Evolutionary conservation across 768 basidiomycete species (phyloP), one percentile per base, ranked within the genome.

Genomic region (Sarcodon aspratus): DNA sequence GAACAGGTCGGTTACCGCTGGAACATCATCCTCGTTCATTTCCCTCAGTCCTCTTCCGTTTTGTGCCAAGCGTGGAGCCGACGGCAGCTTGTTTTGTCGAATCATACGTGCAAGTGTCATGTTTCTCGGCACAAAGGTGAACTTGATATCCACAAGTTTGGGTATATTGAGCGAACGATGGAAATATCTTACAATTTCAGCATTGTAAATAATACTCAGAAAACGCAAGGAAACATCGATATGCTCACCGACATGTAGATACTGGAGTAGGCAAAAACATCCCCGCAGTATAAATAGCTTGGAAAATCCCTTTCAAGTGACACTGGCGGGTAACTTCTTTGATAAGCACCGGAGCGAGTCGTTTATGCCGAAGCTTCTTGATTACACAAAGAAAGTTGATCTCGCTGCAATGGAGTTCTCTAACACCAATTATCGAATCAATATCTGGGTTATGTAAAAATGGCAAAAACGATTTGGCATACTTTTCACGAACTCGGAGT

Each of bases 351-450:
- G 96, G 96, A 0, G 96, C 84, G 18, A 98, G 71, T 36, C 96
- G 85, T 63, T 97, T 97, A 0, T 91, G 88, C 13, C 96, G 85
- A 34, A 98, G 69, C 65, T 96, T 97, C 71, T 99, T 99, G 75
- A 96, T 94, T 1, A 97, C 82, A 58, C 92, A 95, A 45, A 99
- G 83, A 66, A 89, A 98, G 65, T 98, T 99, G 69, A 99, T 94
- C 66, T 98, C 96, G 62, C 82, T 82, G 37, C 81, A 79, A 31
- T 65, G 68, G 59, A 98, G 74, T 6, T 71, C 66, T 43, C 88
- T 93, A 52, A 34, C 50, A 57, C n/a, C 11, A 43, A 15, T 55
- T 43, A 18, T 42, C 15, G 46, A 35, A 37, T 43, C 11, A 46
- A 33, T 15, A 36, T 40, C 6, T 32, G 48, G 46, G 9, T n/a